A percentile compares a stretch with the other conserved stretches of the same genome.
Evolutionary conservation across 1,139 yeast species (phyloP).

Genomic region (Meyerozyma guilliermondii): DNA sequence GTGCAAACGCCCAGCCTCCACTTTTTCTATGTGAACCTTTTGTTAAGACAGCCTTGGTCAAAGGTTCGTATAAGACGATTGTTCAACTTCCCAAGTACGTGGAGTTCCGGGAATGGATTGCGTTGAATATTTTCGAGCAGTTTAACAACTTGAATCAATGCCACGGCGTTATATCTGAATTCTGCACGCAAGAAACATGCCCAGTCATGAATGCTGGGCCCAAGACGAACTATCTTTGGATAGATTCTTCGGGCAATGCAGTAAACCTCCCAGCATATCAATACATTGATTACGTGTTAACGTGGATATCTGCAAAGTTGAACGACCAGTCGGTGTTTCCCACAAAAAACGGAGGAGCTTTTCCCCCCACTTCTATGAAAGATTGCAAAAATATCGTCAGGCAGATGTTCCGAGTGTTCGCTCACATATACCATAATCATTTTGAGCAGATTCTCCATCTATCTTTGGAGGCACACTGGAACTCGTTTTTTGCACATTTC

Average conservation of each 20-base stretch:
- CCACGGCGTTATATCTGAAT: conserved; percentile 83
- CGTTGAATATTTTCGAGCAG: conserved; percentile 85
- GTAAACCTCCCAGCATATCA: conserved; percentile 88
- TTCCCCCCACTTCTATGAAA: conserved; percentile 78
- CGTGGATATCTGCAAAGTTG: conserved; percentile 85
- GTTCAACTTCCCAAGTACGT: conserved; percentile 94
- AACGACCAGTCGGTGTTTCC: conserved; percentile 91
- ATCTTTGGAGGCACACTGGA: conserved; percentile 95
- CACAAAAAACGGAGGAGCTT: conserved; percentile 88
- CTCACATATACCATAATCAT: conserved; percentile 91
- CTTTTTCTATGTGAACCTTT: conserved; percentile 88
- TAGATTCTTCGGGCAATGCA: conserved; percentile 72
- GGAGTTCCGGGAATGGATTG: conserved; percentile 93
- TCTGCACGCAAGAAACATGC: conserved; percentile 80
- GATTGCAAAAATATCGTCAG: conserved; percentile 82
- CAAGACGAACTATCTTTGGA: conserved; percentile 85
- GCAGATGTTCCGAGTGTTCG: conserved; percentile 95
- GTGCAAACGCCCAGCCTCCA: conserved; percentile 33
- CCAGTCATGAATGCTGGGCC: conserved; percentile 98
- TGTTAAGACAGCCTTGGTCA: conserved; percentile 88
- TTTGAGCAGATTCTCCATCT: conserved; percentile 88
- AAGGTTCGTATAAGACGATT: conserved; percentile 95
- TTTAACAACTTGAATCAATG: conserved; percentile 83
- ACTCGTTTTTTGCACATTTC: conserved; percentile 95
- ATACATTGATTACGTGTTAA: conserved; percentile 84